Conservation (phyloP, 768 basidiomycete genomes). For the Suillus subalutaceus region DNA sequence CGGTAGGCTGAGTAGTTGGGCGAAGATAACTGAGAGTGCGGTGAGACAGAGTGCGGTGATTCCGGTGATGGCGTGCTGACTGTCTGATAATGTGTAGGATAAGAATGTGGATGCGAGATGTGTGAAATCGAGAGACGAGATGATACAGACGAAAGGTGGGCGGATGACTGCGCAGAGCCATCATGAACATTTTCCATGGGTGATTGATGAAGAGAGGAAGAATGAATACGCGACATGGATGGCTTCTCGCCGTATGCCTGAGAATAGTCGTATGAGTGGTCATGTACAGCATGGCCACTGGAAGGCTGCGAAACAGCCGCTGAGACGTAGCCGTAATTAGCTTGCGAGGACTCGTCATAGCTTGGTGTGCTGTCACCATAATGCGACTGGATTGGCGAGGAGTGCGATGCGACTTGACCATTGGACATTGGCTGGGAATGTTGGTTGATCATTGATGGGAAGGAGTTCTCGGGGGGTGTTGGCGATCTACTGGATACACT, state of each 20-base stretch:
- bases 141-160: conserved; percentile 38
- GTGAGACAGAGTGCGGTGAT: conserved; percentile 50
- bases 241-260: conserved; percentile 33
- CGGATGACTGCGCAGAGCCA: conserved; percentile 34
- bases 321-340: conserved; percentile 33
- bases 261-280: conserved; percentile 31
- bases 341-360: conserved; percentile 35
- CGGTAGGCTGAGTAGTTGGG: conserved; percentile 49
- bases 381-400: conserved; percentile 33
- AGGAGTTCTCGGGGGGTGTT: conserved; percentile 47
- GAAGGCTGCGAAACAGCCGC: conserved; percentile 27
- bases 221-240: conserved; percentile 32
- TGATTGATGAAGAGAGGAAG: conserved; percentile 30
- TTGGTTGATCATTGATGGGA: conserved; percentile 37
- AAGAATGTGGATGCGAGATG: conserved; percentile 56
- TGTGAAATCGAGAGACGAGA: conserved; percentile 66
- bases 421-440: conserved; percentile 41
- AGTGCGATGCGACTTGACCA: conserved; percentile 33
- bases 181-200: conserved; percentile 31
- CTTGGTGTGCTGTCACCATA: conserved; percentile 34
- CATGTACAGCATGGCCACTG: conserved; percentile 23
- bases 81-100: conserved; percentile 38
- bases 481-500: conserved; percentile 46
- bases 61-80: conserved; percentile 52
- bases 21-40: conserved; percentile 35